A percentile compares a stretch with the other conserved stretches of the same genome.
Evolutionary conservation across 2,329 filamentous ascomycete genomes (phyloP).

Genomic region (Talaromyces albobiverticillius): DNA sequence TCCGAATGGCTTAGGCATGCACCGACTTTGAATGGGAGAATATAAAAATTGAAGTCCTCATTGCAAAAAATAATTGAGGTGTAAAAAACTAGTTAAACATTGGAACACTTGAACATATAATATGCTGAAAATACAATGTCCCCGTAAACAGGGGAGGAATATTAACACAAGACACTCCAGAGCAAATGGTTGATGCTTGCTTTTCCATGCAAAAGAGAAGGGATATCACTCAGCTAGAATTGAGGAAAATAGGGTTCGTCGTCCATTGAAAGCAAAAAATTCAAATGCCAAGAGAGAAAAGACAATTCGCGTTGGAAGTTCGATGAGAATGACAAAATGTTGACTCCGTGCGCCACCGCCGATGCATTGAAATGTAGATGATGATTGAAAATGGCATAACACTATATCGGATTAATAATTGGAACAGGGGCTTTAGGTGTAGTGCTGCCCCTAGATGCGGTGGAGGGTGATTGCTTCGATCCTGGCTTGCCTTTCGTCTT

Average conservation of each 20-base stretch:
- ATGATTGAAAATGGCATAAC: constrained; percentile 34
- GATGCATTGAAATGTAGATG: constrained; percentile 9
- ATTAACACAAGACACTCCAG: background rate
- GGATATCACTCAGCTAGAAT: background rate
- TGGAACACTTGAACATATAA: background rate
- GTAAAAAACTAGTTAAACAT: background rate
- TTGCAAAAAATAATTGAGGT: background rate
- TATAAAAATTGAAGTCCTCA: background rate
- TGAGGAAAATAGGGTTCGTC: background rate
- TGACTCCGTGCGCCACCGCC: constrained; percentile 14
- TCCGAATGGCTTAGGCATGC: too few relatives aligned
- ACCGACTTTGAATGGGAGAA: background rate
- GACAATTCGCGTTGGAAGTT: constrained; percentile 2
- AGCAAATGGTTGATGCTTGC: background rate
- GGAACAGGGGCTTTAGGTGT: constrained; percentile 21
- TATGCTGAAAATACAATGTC: background rate
- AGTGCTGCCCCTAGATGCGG: constrained; percentile 11
- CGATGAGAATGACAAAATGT: constrained; percentile 5
- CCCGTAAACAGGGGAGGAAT: background rate
- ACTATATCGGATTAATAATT: constrained; percentile 35
- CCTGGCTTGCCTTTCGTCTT: constrained; percentile 6
- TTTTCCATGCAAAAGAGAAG: background rate
- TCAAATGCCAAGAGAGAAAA: background rate
- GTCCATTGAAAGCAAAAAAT: background rate
- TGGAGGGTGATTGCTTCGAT: constrained; percentile 13